phyloP scores from a whole-genome alignment of 345 rosid genomes.

The thale cress (Arabidopsis thaliana) region DNA sequence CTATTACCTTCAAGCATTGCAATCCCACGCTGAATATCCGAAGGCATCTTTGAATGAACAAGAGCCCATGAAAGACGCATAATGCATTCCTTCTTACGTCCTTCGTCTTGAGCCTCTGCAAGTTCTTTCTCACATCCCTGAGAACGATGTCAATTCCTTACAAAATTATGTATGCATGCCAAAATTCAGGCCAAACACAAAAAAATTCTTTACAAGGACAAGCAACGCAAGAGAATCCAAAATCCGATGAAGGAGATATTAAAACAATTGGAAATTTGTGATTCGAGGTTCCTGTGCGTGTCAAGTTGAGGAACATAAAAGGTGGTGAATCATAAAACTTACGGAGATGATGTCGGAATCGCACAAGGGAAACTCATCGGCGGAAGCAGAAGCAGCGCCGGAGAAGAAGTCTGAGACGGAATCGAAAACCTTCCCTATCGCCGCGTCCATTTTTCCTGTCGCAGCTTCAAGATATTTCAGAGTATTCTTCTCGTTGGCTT shows the following conservation, averaged over 20 bases:
- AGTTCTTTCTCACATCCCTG: conserved; percentile 84
- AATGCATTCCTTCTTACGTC: conserved; percentile 58
- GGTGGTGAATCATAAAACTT: conserved; percentile 24
- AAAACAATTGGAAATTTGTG: conserved; percentile 7
- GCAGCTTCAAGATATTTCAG: not conserved
- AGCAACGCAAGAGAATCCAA: conserved; percentile 7
- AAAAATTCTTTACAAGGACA: no score
- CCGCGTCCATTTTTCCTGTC: conserved; percentile 53
- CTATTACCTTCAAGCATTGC: conserved; percentile 82
- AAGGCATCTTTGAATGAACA: conserved; percentile 68
- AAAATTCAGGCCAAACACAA: not conserved
- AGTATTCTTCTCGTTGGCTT: no score
- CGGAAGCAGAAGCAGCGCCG: conserved; percentile 45
- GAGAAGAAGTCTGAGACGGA: conserved; percentile 65
- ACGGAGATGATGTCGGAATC: conserved; percentile 71
- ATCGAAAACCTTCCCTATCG: conserved; percentile 51
- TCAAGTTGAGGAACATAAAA: not conserved
- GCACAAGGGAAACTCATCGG: conserved; percentile 78
- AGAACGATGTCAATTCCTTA: not conserved
- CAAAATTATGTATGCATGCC: not conserved
- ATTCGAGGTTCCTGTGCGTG: not conserved
- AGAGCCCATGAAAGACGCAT: conserved; percentile 89
- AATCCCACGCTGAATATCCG: conserved; percentile 76
- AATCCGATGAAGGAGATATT: conserved; percentile 1
- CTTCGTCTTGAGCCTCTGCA: conserved; percentile 63